Conservation (phyloP, 352 stramenopile genomes). For the Halophytophthora batemanensis region DNA sequence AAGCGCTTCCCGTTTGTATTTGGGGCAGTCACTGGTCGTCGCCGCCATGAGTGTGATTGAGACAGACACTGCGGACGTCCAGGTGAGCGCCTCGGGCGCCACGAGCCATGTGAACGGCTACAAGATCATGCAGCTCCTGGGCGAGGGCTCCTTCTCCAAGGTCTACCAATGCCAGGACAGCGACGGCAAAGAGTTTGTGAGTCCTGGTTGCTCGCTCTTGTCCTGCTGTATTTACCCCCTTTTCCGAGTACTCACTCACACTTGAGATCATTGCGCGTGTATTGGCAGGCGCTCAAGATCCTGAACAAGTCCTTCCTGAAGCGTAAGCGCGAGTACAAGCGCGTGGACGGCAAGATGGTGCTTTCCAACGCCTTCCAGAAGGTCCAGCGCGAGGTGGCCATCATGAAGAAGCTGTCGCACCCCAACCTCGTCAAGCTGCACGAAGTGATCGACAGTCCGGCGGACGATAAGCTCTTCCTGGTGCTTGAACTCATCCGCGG, state of each 20-base stretch:
- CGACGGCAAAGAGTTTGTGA: constrained; percentile 48
- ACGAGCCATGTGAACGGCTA: constrained; percentile 78
- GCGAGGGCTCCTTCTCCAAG: constrained; percentile 77
- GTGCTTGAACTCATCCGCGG: constrained; percentile 80
- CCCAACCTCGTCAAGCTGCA: constrained; percentile 65
- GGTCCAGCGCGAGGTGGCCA: constrained; percentile 75
- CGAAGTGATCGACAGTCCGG: constrained; percentile 80
- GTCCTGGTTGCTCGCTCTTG: constrained; percentile 6
- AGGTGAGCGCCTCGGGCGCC: constrained; percentile 54
- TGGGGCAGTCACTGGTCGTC: too few species aligned
- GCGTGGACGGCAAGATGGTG: constrained; percentile 70
- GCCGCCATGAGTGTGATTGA: constrained; percentile 50
- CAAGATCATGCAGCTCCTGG: constrained; percentile 54
- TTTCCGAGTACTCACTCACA: background rate
- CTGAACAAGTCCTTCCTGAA: constrained; percentile 87
- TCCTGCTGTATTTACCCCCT: background rate
- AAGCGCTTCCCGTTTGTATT: too few species aligned
- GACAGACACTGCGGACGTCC: constrained; percentile 55
- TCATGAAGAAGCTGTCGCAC: constrained; percentile 83
- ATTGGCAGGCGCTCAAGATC: constrained; percentile 64
- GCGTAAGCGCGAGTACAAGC: constrained; percentile 81
- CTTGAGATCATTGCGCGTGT: background rate
- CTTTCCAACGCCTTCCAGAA: constrained; percentile 80
- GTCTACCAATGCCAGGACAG: constrained; percentile 65
- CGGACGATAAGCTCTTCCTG: constrained; percentile 76